A percentile compares a stretch with the other conserved stretches of the same genome.
Evolutionary conservation across 495 filamentous ascomycete species (phyloP).

Genomic region (Aspergillus cavernicola): DNA sequence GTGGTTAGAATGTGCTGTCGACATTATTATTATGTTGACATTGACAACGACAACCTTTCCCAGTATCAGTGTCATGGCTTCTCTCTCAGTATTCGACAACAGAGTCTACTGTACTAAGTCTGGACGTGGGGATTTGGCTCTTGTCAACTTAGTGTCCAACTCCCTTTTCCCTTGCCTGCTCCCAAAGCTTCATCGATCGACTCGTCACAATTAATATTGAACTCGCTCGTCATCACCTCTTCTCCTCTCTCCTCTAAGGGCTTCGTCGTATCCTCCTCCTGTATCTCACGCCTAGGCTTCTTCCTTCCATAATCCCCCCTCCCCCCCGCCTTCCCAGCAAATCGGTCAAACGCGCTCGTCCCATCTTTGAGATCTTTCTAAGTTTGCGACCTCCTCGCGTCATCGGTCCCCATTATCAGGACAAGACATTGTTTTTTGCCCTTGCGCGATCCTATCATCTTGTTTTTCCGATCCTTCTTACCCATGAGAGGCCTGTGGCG

Average conservation of each 20-base stretch:
- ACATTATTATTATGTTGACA: no score
- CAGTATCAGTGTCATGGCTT: no score
- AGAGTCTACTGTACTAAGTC: no score
- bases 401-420: conserved; percentile 8
- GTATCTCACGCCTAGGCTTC: background rate
- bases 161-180: conserved; percentile 19
- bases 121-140: no score
- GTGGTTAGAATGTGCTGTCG: no score
- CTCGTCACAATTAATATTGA: conserved; percentile 33
- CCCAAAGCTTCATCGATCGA: conserved; percentile 18
- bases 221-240: conserved; percentile 16
- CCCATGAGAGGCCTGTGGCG: conserved; percentile 8
- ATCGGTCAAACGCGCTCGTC: conserved; percentile 12
- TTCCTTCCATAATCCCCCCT: conserved; percentile 3
- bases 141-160: conserved; percentile 14
- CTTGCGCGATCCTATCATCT: conserved; percentile 16
- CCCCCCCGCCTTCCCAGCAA: conserved; percentile 8
- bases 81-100: no score
- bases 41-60: background rate
- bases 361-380: conserved; percentile 11
- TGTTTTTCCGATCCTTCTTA: conserved; percentile 5
- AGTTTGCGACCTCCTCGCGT: conserved; percentile 15
- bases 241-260: background rate
- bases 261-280: conserved; percentile 1
- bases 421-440: conserved; percentile 19